Percentiles rank a stretch among this genome's conserved stretches.
Evolutionary conservation across 345 rosid genomes (phyloP).

Genomic region (Mangifera indica): DNA sequence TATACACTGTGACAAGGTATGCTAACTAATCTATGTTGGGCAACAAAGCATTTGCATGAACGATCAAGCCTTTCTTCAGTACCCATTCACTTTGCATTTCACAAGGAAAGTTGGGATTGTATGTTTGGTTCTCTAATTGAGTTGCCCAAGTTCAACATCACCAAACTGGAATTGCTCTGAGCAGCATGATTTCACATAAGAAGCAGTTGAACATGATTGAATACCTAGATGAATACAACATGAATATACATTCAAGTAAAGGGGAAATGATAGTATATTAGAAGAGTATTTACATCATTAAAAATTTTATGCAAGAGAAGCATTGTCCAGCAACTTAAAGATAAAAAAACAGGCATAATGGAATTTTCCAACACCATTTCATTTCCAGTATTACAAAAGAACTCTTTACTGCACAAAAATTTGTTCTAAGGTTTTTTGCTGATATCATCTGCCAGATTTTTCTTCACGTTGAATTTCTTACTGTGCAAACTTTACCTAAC

Average conservation of each 20-base stretch:
- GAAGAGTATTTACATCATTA: background rate
- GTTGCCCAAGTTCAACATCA: background rate
- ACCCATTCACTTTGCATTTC: background rate
- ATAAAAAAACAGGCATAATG: background rate
- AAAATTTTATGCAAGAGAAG: background rate
- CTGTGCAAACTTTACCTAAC: too few relatives aligned
- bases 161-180: background rate
- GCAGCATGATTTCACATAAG: background rate
- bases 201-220: background rate
- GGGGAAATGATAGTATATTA: background rate
- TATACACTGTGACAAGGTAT: background rate
- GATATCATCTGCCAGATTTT: background rate
- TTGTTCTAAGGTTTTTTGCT: background rate
- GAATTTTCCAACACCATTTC: background rate
- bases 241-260: background rate
- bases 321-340: background rate
- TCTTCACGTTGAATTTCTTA: too few relatives aligned
- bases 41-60: background rate
- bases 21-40: background rate
- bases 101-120: background rate
- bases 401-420: background rate
- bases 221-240: background rate
- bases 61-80: background rate
- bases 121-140: background rate
- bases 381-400: background rate